Conservation (phyloP, 2,329 filamentous ascomycete species). For the Paracoccidioides brasiliensis region DNA sequence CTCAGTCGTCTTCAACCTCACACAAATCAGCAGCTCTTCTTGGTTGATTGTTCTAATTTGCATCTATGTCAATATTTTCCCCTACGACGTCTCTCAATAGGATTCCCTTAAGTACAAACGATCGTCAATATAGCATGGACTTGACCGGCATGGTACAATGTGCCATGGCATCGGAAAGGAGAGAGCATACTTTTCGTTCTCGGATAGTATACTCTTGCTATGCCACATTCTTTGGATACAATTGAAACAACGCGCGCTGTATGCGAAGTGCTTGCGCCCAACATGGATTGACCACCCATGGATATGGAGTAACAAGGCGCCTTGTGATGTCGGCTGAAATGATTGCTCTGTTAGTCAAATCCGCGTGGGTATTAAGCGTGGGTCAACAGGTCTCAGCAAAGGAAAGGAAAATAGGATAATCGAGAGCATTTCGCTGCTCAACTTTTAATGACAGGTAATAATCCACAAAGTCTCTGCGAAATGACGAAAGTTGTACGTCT, state of each 20-base stretch:
- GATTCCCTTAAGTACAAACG: no score
- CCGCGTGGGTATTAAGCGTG: not conserved
- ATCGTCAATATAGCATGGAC: no score
- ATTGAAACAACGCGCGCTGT: not conserved
- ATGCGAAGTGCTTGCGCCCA: not conserved
- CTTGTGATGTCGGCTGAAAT: not conserved
- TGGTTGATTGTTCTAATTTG: no score
- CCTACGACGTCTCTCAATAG: no score
- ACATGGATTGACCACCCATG: no score
- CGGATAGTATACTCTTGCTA: not conserved
- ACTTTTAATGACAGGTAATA: conserved; percentile 3
- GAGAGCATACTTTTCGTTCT: not conserved
- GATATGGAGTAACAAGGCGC: not conserved
- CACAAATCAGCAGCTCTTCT: no score
- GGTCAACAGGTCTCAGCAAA: no score
- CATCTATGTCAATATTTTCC: no score
- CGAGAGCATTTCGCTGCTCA: not conserved
- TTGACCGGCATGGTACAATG: no score
- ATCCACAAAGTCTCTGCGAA: conserved; percentile 5
- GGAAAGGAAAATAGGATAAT: not conserved
- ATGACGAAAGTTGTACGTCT: conserved; percentile 6
- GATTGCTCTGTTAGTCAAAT: not conserved
- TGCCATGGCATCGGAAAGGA: not conserved
- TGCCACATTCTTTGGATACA: not conserved
- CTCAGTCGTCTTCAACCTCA: no score